These are phyloP conservation scores for Dalbergia cultrata DNA, from an alignment of 306 rosid species.

Conservation along the genomic window DNA sequence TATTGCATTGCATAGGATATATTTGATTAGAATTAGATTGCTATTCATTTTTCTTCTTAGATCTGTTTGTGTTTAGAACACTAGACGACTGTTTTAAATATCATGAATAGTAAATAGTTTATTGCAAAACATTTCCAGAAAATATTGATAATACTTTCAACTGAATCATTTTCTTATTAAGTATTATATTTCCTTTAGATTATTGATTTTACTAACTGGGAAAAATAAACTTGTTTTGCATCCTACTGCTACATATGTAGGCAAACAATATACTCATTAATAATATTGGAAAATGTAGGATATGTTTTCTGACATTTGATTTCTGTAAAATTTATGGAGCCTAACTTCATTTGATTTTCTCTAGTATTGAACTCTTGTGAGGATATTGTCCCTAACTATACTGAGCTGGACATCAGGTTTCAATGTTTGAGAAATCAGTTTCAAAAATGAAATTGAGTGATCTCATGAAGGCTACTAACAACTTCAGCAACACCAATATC, in stretches of 20 bases:
- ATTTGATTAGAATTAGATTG: conserved; percentile 11
- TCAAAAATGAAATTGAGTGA: conserved; percentile 88
- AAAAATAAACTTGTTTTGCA: neutral
- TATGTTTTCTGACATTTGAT: neutral
- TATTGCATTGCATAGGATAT: neutral
- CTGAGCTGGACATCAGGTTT: conserved; percentile 69
- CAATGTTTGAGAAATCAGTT: conserved; percentile 83
- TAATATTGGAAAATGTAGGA: conserved; percentile 11
- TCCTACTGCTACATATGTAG: neutral
- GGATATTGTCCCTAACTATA: conserved; percentile 32
- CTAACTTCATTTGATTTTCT: neutral
- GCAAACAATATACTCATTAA: conserved; percentile 14
- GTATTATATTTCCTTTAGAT: conserved; percentile 1
- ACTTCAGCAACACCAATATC: conserved; percentile 73
- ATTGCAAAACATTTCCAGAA: neutral
- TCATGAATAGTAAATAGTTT: conserved; percentile 7
- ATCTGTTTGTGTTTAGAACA: conserved; percentile 32
- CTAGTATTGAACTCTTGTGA: neutral
- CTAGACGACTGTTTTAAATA: neutral
- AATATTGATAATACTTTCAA: neutral
- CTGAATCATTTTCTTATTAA: conserved; percentile 14
- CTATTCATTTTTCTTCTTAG: conserved; percentile 30
- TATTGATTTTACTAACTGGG: neutral
- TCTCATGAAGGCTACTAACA: conserved; percentile 94
- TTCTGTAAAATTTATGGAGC: conserved; percentile 5